Base-by-base conservation (phyloP, 805 yeast species). In the Candida awuae region DNA sequence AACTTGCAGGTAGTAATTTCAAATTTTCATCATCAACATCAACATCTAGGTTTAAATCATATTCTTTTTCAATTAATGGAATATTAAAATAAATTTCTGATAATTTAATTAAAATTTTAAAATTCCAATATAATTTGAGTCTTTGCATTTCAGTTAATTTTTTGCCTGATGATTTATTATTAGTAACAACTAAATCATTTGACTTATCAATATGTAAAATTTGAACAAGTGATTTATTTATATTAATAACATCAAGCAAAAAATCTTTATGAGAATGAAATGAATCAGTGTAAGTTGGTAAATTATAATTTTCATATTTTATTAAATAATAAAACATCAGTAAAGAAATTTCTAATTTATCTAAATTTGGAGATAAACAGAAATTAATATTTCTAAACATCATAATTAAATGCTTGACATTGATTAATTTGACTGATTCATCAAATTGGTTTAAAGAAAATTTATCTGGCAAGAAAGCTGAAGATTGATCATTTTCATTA, bases 301-400 rank as follows among this genome's bases (percentile, higher is more conserved):
- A 27, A 32, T 48, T 51, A 34, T 53, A 55, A 27, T 58, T 56
- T 41, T 59, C 63, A 43, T 53, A 61, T 35, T 52, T 54, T n/a
- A 73, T 56, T 7, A 76, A 62, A 50, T 69, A 72, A 49, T 71
- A 68, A 38, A 74, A 62, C 40, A 72, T 61, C 42, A 75, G 49
- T 29, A 73, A 54, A 35, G 70, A 65, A 10, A 75, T 71, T 50
- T 74, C 78, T 23, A 75, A 55, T 48, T 70, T 75, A 43, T 58
- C 63, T 19, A 71, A 51, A 4, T 71, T 64, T 7, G 71, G 67
- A 41, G 68, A 68, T 42, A 68, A 63, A 3, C 40, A 37, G 31
- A 68, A 70, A 52, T 72, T 71, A 43, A 73, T 63, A 48, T 71
- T 39, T 65, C 71, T 32, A 62, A 62, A 48, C 65, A 72, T 46